Conservation (phyloP, 2,329 filamentous ascomycete species). For the Trichoderma aggressivum region DNA sequence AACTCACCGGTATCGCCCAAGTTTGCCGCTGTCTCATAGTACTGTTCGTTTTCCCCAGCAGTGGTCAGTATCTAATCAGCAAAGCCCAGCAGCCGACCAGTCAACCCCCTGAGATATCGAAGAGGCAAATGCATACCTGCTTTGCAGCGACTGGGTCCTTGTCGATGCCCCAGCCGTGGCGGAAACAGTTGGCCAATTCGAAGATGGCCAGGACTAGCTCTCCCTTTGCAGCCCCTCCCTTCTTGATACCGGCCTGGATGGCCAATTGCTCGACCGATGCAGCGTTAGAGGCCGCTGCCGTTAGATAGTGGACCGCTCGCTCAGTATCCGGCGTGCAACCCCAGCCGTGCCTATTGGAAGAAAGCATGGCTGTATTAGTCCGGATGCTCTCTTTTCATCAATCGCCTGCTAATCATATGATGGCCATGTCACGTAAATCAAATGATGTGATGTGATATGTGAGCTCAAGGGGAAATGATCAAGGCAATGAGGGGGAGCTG, state of each 20-base stretch:
- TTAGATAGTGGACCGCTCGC: conserved; percentile 78
- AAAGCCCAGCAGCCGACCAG: background rate
- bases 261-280: conserved; percentile 83
- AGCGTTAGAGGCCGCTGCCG: conserved; percentile 84
- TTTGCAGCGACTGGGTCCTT: conserved; percentile 83
- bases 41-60: conserved; percentile 48
- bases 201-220: conserved; percentile 96
- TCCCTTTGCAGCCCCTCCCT: conserved; percentile 91
- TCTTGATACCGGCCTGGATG: conserved; percentile 81
- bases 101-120: background rate
- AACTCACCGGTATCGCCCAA: conserved; percentile 76
- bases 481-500: background rate
- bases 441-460: conserved; percentile 12
- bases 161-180: conserved; percentile 88
- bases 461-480: background rate
- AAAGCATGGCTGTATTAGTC: conserved; percentile 10
- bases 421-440: conserved; percentile 10
- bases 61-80: conserved; percentile 9
- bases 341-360: conserved; percentile 74
- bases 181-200: conserved; percentile 88
- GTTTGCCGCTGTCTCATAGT: conserved; percentile 97
- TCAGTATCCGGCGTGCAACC: conserved; percentile 71
- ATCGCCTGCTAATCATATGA: conserved; percentile 13
- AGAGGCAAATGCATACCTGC: conserved; percentile 53
- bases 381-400: background rate